phyloP scores from a whole-genome alignment of 768 basidiomycete species.

The Mycena belliarum region DNA sequence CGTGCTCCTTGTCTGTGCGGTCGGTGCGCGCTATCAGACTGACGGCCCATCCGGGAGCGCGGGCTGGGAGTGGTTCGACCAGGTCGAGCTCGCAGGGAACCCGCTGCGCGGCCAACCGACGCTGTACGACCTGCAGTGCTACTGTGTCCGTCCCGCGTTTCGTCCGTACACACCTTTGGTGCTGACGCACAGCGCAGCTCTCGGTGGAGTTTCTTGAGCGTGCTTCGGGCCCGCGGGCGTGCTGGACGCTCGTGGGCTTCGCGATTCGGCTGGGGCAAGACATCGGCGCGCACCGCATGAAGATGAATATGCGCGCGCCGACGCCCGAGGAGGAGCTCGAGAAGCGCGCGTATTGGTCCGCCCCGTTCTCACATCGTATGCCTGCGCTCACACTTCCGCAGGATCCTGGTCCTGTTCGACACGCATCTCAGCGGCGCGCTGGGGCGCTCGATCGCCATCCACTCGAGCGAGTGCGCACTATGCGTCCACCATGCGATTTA shows the following conservation, averaged over 20 bases:
- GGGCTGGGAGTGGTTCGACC: too few species aligned
- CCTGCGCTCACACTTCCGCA: too few species aligned
- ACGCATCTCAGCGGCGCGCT: too few species aligned
- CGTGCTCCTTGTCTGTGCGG: conserved; percentile 71
- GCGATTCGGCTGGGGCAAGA: conserved; percentile 45
- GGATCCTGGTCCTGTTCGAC: too few species aligned
- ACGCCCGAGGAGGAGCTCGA: conserved; percentile 50
- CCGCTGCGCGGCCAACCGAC: conserved; percentile 30
- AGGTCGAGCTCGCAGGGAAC: not conserved
- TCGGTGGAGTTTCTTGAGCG: too few species aligned
- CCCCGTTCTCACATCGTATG: too few species aligned
- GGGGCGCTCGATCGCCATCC: too few species aligned
- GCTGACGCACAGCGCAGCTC: conserved; percentile 26
- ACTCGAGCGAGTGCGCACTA: too few species aligned
- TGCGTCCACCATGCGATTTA: too few species aligned
- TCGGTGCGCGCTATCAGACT: conserved; percentile 57
- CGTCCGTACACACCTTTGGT: not conserved
- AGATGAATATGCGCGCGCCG: conserved; percentile 23
- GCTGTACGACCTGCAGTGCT: conserved; percentile 39
- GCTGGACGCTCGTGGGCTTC: conserved; percentile 41
- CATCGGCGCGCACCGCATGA: conserved; percentile 44
- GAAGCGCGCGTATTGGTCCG: conserved; percentile 42
- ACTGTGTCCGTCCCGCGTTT: conserved; percentile 24
- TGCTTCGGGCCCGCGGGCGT: conserved; percentile 25
- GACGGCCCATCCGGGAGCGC: conserved; percentile 45